Evolutionary conservation across 2,329 filamentous ascomycete genomes (phyloP).

Genomic region (Zymoseptoria passerinii): DNA sequence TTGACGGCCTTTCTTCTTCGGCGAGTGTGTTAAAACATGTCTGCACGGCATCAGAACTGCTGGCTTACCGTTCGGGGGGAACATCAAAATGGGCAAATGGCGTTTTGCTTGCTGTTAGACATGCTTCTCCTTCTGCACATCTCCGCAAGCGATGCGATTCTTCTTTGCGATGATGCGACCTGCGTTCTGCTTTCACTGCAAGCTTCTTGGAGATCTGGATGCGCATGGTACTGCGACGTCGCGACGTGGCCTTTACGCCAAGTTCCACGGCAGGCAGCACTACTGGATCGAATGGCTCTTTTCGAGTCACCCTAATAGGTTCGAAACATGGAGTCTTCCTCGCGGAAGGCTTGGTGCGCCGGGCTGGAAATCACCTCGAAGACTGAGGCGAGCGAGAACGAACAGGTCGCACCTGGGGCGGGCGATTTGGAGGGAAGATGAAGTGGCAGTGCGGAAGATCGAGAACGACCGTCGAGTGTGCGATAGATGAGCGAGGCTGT

Average conservation of each 20-base stretch:
- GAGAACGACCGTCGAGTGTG: background rate
- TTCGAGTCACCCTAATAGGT: background rate
- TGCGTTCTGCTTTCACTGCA: background rate
- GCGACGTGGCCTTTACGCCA: background rate
- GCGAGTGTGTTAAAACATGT: background rate
- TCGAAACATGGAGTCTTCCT: background rate
- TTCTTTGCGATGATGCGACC: background rate
- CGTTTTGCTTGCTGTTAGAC: background rate
- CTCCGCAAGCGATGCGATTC: background rate
- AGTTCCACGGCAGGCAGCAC: background rate
- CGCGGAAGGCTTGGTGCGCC: background rate
- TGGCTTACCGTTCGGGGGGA: background rate
- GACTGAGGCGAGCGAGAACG: background rate
- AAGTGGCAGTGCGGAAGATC: background rate
- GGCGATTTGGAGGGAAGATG: background rate
- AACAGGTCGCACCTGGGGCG: background rate
- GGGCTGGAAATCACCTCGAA: background rate
- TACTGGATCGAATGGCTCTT: background rate
- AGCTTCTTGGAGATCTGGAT: background rate
- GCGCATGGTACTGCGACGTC: background rate
- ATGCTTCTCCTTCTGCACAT: background rate
- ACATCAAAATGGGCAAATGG: background rate
- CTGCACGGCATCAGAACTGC: background rate
- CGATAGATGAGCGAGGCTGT: background rate
- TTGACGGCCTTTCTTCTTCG: background rate